phyloP scores from a whole-genome alignment of 2,329 filamentous ascomycete species.

The Aulographum hederae region DNA sequence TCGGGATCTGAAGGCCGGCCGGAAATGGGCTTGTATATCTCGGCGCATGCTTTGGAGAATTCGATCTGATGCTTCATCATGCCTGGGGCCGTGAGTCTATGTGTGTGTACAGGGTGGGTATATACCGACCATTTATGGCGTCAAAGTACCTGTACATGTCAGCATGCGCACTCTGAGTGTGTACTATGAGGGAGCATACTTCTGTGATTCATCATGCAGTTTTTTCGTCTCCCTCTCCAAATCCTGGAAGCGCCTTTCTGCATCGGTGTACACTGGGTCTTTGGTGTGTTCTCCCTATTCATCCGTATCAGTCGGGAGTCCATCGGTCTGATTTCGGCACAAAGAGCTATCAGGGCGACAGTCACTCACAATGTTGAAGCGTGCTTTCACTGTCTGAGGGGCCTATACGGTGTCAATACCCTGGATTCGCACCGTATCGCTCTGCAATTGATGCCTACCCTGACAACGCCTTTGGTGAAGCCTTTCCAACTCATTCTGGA shows the following conservation, averaged over 20 bases:
- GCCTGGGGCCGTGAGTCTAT: constrained; percentile 23
- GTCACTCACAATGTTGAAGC: constrained; percentile 67
- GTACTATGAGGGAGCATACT: constrained; percentile 27
- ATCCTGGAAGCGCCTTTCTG: constrained; percentile 84
- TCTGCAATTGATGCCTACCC: constrained; percentile 37
- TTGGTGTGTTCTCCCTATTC: constrained; percentile 70
- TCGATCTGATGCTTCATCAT: constrained; percentile 97
- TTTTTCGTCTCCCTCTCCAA: constrained; percentile 92
- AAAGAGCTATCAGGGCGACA: background rate
- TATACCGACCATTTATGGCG: constrained; percentile 61
- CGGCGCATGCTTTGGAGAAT: constrained; percentile 87
- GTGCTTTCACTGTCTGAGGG: constrained; percentile 78
- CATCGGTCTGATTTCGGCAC: background rate
- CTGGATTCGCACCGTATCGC: background rate
- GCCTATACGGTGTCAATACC: constrained; percentile 30
- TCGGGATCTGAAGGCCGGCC: constrained; percentile 88
- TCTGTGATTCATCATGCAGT: constrained; percentile 89
- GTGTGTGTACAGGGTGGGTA: background rate
- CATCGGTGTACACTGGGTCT: constrained; percentile 85
- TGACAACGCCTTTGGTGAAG: constrained; percentile 72
- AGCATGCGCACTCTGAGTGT: constrained; percentile 1
- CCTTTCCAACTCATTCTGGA: constrained; percentile 85
- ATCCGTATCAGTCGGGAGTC: constrained; percentile 4
- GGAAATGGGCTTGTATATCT: constrained; percentile 97
- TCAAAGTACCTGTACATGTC: constrained; percentile 52